Percentiles rank a stretch among this genome's conserved stretches.
Conservation (phyloP, 305 asterid species). For the Fraxinus ornus region DNA sequence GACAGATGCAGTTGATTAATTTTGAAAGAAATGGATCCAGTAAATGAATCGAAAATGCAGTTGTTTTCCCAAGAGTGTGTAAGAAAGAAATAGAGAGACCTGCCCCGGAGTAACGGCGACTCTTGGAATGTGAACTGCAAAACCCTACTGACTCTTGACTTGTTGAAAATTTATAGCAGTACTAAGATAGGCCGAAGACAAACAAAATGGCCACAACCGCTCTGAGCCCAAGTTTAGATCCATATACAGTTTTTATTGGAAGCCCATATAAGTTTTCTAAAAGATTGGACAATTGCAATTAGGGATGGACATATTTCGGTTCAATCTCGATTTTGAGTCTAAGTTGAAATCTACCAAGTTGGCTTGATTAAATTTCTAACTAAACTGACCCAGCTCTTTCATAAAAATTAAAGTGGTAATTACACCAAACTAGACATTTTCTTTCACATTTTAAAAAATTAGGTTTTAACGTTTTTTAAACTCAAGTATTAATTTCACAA, state of each 20-base stretch:
- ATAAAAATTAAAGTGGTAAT: too few species aligned
- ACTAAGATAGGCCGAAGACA: neutral
- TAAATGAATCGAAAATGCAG: neutral
- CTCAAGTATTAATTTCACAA: too few species aligned
- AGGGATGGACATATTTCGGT: too few species aligned
- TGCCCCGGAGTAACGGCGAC: neutral
- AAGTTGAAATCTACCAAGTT: neutral
- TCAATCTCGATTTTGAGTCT: neutral
- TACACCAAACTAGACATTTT: too few species aligned
- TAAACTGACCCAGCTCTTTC: too few species aligned
- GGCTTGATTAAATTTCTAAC: too few species aligned
- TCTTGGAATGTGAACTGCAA: neutral
- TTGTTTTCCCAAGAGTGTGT: neutral
- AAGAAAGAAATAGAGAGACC: neutral
- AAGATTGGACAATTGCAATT: neutral
- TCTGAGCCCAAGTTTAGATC: neutral
- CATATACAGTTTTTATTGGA: neutral
- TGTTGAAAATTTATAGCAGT: neutral
- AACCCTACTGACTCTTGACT: neutral
- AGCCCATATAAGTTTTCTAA: neutral
- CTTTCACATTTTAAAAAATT: too few species aligned
- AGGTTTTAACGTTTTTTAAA: too few species aligned
- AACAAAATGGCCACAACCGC: neutral
- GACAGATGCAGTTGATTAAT: neutral
- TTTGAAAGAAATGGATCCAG: neutral